Evolutionary conservation across 257 asterid species (phyloP), one percentile per base, ranked within the genome.

Genomic region (Linaria vulgaris): DNA sequence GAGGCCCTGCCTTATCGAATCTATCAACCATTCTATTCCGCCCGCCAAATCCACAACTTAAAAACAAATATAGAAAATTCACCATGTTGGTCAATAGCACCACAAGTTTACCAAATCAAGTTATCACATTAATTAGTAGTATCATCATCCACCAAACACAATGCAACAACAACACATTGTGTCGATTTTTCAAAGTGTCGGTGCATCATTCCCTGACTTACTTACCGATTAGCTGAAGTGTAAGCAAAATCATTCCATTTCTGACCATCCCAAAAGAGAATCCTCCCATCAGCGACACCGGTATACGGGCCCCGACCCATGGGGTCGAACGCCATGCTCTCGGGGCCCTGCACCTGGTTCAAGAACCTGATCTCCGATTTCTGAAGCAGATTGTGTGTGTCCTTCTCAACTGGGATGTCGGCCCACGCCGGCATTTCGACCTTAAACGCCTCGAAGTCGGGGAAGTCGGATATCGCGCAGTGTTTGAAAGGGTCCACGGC

Each of bases 271-370:
- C 99, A 92, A 77, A 87, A 80, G 50, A 92, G 9, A 64, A 92
- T 50, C 71, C 97, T 75, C 27, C 99, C 98, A 66, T 91, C 98
- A 68, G 98, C 96, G 2, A 91, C 80, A 12, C 99, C 96, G 13
- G 97, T 83, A 66, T 92, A 89, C 10, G 97, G 99, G 46, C 99
- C 99, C 15, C 91, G 88, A 39, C 96, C 97, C 66, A 63, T 77
- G 12, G 90, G 87, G 70, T 89, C 97, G 58, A 92, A 92, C 0
- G 86, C 90, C 59, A 92, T 62, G 83, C 99, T 92, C 68, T 87
- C 95, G 56, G 99, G 97, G 5, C 97, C 99, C 48, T 89, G 96
- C 31, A 87, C 69, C 69, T 87, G 85, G 65, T 85, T 81, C 77
- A 82, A 19, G 67, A 89, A 92, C 90, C 70, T 89, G 49, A 92